A percentile compares a stretch with the other conserved stretches of the same genome.
These are phyloP conservation scores for Flaveria trinervia DNA, from an alignment of 129 eudicot genomes.

Conservation along the genomic window DNA sequence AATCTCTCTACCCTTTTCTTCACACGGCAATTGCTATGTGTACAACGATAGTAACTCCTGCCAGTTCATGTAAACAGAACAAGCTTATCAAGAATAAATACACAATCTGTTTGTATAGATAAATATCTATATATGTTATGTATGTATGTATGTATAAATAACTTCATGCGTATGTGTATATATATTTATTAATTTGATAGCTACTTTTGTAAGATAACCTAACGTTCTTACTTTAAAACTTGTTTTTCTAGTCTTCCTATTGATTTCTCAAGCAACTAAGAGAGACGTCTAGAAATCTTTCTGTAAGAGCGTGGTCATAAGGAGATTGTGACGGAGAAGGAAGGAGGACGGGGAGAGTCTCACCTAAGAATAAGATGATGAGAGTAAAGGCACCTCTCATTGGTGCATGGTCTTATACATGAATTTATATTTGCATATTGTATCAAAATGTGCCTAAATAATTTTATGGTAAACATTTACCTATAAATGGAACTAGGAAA, in stretches of 20 bases:
- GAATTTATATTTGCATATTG: not conserved
- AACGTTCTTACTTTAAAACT: not conserved
- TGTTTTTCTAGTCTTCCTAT: not conserved
- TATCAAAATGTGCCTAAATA: not conserved
- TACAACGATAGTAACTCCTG: constrained; percentile 83
- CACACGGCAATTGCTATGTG: constrained; percentile 71
- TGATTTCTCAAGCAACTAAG: not conserved
- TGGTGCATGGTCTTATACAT: too few species aligned
- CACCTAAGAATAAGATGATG: too few species aligned
- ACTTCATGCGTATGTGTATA: not conserved
- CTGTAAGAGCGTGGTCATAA: too few species aligned
- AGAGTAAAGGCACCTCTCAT: too few species aligned
- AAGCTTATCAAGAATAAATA: constrained; percentile 14
- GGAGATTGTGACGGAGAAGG: too few species aligned
- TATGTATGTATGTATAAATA: not conserved
- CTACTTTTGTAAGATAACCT: not conserved
- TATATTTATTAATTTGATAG: too few species aligned
- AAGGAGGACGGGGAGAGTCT: too few species aligned
- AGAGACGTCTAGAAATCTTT: too few species aligned
- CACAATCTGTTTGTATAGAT: not conserved
- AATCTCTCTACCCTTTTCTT: constrained; percentile 81
- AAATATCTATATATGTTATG: too few species aligned
- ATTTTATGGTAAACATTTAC: not conserved
- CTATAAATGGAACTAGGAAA: not conserved
- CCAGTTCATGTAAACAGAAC: constrained; percentile 21